phyloP scores from a whole-genome alignment of 306 rosid genomes.

The Dalbergia cultrata region DNA sequence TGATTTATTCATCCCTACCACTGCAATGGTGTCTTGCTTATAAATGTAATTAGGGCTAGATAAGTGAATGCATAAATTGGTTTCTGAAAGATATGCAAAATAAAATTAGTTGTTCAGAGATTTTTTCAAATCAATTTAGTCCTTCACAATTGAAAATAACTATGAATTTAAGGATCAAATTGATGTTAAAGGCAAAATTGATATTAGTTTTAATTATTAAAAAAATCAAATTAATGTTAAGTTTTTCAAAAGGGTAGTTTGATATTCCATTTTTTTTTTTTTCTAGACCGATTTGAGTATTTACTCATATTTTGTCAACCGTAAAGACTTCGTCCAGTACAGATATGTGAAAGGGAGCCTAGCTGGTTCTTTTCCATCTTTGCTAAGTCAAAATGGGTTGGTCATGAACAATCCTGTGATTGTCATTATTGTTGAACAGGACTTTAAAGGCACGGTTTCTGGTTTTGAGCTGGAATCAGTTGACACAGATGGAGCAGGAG shows the following conservation, averaged over 20 bases:
- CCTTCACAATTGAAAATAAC: too few species aligned
- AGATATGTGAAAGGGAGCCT: background rate
- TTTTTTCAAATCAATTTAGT: too few species aligned
- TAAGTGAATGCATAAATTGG: too few species aligned
- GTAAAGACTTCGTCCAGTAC: background rate
- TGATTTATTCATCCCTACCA: background rate
- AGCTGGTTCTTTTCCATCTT: background rate
- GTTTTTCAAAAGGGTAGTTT: too few species aligned
- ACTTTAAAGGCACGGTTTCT: constrained; percentile 50
- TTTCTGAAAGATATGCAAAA: too few species aligned
- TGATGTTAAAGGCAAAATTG: too few species aligned
- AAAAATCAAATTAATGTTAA: too few species aligned
- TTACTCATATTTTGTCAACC: too few species aligned
- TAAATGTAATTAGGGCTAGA: background rate
- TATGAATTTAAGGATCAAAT: background rate
- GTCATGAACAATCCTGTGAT: background rate
- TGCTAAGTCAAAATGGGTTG: background rate
- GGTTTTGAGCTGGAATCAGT: constrained; percentile 46
- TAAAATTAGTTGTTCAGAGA: too few species aligned
- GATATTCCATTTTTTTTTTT: too few species aligned
- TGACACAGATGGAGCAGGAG: constrained; percentile 49
- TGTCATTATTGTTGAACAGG: constrained; percentile 24
- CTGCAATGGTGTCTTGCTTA: background rate
- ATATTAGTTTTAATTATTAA: too few species aligned
- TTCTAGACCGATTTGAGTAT: too few species aligned